phyloP scores from a whole-genome alignment of 129 eudicot species.

The Rutidosis leptorrhynchoides region DNA sequence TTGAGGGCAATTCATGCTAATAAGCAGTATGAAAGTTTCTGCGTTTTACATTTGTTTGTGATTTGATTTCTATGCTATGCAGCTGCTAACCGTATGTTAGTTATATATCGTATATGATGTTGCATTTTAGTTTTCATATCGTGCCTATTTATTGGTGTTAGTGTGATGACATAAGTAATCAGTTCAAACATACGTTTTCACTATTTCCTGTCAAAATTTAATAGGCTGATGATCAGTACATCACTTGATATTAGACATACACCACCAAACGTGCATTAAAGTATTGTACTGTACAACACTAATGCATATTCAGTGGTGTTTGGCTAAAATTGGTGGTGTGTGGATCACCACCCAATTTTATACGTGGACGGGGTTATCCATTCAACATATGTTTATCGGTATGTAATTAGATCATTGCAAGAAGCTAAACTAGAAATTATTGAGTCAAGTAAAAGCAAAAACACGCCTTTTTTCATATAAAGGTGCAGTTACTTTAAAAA shows the following conservation, averaged over 20 bases:
- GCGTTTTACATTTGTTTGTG: conserved; percentile 27
- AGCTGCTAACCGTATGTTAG: conserved; percentile 21
- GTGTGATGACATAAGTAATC: too few relatives aligned
- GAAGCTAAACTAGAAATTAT: not conserved
- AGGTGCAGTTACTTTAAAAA: not conserved
- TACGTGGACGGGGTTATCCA: too few relatives aligned
- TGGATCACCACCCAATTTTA: too few relatives aligned
- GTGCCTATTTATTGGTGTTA: not conserved
- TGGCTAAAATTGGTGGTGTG: too few relatives aligned
- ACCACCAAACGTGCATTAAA: too few relatives aligned
- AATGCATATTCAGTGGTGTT: too few relatives aligned
- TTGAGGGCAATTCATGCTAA: not conserved
- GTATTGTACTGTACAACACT: too few relatives aligned
- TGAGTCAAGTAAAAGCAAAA: not conserved
- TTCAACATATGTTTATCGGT: not conserved
- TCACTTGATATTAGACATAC: too few relatives aligned
- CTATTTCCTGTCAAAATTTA: too few relatives aligned
- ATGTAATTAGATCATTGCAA: not conserved
- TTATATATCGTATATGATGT: conserved; percentile 4
- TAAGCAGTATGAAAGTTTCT: conserved; percentile 13
- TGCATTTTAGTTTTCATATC: conserved; percentile 21
- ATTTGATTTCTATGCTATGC: conserved; percentile 19
- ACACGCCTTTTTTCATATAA: not conserved
- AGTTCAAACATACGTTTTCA: too few relatives aligned
- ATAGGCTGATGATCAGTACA: too few relatives aligned